A percentile compares a stretch with the other conserved stretches of the same genome.
These are phyloP conservation scores for Arthrinium puccinioides DNA, from an alignment of 2,329 filamentous ascomycete species.

Conservation along the genomic window DNA sequence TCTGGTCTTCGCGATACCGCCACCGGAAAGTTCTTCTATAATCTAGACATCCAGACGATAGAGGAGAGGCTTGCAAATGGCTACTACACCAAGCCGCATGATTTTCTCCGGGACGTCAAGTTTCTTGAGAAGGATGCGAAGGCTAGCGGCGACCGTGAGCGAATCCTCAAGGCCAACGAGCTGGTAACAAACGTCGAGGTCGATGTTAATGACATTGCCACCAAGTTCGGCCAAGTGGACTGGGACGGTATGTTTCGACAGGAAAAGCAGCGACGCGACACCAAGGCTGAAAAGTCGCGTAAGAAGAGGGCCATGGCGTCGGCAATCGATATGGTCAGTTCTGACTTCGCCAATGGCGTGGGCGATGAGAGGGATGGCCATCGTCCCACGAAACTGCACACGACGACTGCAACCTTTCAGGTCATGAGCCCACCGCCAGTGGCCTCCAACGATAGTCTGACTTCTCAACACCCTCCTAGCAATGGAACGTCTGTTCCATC, in stretches of 20 bases:
- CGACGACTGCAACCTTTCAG: slow-evolving; percentile 46
- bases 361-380: no score
- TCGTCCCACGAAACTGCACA: slow-evolving; percentile 29
- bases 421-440: slow-evolving; percentile 53
- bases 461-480: slow-evolving; percentile 31
- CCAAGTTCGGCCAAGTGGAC: slow-evolving; percentile 59
- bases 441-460: slow-evolving; percentile 38
- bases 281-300: slow-evolving; percentile 51
- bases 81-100: slow-evolving; percentile 84
- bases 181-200: slow-evolving; percentile 90
- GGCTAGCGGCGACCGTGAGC: slow-evolving; percentile 73
- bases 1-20: slow-evolving; percentile 68
- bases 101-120: slow-evolving; percentile 84
- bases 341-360: slow-evolving; percentile 42
- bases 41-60: slow-evolving; percentile 79
- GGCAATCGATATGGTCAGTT: slow-evolving; percentile 39
- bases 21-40: slow-evolving; percentile 86
- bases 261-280: slow-evolving; percentile 57
- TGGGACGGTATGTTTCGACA: slow-evolving; percentile 77
- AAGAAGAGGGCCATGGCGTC: slow-evolving; percentile 58
- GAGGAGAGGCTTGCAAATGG: slow-evolving; percentile 96
- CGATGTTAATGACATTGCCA: slow-evolving; percentile 73
- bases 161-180: slow-evolving; percentile 82
- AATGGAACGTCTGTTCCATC: slow-evolving; percentile 50
- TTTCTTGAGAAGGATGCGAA: slow-evolving; percentile 78